A percentile compares a stretch with the other conserved stretches of the same genome.
Conservation (phyloP, 768 basidiomycete species). For the Lentinula raphanica region DNA sequence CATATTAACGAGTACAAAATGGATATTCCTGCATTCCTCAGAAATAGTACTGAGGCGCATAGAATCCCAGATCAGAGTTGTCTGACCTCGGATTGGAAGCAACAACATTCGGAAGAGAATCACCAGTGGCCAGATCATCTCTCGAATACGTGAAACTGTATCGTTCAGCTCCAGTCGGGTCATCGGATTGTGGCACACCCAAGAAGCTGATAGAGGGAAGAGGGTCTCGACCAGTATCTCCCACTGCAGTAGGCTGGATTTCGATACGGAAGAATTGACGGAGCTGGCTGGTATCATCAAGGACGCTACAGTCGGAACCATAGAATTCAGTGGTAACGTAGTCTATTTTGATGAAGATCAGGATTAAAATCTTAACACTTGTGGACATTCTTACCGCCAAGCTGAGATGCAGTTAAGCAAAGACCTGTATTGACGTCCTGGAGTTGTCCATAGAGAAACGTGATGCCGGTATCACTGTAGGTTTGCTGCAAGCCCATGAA, state of each 20-base stretch:
- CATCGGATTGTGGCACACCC: not conserved
- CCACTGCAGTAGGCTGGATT: not conserved
- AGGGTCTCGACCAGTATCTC: not conserved
- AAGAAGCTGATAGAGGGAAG: not conserved
- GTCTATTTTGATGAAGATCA: not conserved
- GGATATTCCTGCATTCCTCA: too few species aligned
- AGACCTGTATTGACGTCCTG: not conserved
- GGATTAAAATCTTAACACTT: not conserved
- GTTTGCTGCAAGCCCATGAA: not conserved
- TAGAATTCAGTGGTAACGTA: conserved; percentile 2
- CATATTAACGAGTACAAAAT: too few species aligned
- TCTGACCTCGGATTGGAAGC: not conserved
- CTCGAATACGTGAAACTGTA: not conserved
- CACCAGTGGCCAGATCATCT: not conserved
- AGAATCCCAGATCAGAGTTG: not conserved
- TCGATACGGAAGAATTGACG: not conserved
- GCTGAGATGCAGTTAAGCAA: conserved; percentile 1
- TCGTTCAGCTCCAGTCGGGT: not conserved
- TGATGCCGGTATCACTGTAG: not conserved
- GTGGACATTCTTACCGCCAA: not conserved
- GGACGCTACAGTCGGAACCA: not conserved
- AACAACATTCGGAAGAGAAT: not conserved
- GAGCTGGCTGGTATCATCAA: not conserved
- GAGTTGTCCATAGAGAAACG: not conserved
- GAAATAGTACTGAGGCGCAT: not conserved